Evolutionary conservation across 495 filamentous ascomycete genomes (phyloP).

Genomic region (Lichina pygmaea): DNA sequence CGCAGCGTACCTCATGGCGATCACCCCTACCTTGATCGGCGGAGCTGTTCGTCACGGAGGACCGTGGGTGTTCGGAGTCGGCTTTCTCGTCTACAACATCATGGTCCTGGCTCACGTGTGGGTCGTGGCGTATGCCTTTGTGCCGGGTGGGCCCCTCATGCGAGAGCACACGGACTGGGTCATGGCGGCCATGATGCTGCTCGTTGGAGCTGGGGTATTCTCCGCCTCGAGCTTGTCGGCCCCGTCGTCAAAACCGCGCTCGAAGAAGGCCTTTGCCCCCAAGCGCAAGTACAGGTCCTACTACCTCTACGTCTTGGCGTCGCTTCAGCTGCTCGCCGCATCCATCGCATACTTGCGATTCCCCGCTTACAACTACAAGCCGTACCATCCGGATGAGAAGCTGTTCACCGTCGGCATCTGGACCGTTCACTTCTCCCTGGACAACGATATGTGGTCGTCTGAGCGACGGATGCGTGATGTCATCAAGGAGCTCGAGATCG

Average conservation of each 20-base stretch:
- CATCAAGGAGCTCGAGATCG: constrained; percentile 78
- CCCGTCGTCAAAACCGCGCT: constrained; percentile 14
- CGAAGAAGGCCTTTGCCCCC: constrained; percentile 24
- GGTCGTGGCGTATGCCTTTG: constrained; percentile 97
- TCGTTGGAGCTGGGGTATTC: constrained; percentile 69
- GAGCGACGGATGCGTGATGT: constrained; percentile 83
- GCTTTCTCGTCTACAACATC: constrained; percentile 73
- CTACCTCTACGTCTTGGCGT: constrained; percentile 43
- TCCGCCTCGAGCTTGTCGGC: constrained; percentile 30
- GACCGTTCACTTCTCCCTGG: constrained; percentile 95
- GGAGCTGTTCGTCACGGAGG: constrained; percentile 54
- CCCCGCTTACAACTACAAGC: constrained; percentile 71
- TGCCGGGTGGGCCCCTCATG: constrained; percentile 83
- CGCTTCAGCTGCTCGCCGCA: constrained; percentile 53
- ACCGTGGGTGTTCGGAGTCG: constrained; percentile 47
- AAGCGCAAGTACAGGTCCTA: constrained; percentile 32
- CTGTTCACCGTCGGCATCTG: constrained; percentile 84
- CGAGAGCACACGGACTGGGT: constrained; percentile 92
- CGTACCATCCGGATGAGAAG: constrained; percentile 70
- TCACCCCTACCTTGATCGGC: constrained; percentile 45
- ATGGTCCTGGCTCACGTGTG: constrained; percentile 86
- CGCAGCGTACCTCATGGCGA: constrained; percentile 59
- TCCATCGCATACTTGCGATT: constrained; percentile 78
- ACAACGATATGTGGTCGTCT: constrained; percentile 98
- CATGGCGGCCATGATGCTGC: constrained; percentile 61